phyloP scores from a whole-genome alignment of 768 basidiomycete species.

The Scleroderma bovista region DNA sequence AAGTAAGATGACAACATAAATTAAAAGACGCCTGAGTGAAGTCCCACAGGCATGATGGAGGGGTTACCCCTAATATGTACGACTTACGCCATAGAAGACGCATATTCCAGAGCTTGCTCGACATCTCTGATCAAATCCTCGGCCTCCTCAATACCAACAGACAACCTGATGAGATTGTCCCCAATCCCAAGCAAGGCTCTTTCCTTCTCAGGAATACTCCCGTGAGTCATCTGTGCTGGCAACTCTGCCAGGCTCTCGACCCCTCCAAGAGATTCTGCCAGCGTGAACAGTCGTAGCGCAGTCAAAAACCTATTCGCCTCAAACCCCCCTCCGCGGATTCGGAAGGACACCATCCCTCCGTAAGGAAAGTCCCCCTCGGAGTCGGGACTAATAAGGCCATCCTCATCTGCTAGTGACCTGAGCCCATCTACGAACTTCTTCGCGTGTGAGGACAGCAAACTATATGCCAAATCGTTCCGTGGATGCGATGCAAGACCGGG shows the following conservation, averaged over 20 bases:
- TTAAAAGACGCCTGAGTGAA: not conserved
- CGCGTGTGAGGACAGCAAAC: slow-evolving; percentile 64
- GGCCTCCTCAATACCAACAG: slow-evolving; percentile 84
- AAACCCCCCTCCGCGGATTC: slow-evolving; percentile 44
- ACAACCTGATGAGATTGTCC: slow-evolving; percentile 70
- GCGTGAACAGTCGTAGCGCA: slow-evolving; percentile 58
- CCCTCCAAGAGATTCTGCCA: slow-evolving; percentile 89
- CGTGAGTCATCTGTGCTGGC: slow-evolving; percentile 88
- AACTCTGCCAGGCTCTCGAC: slow-evolving; percentile 89
- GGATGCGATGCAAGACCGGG: slow-evolving; percentile 72
- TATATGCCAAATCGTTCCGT: slow-evolving; percentile 58
- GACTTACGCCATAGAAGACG: no score
- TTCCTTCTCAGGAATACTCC: slow-evolving; percentile 63
- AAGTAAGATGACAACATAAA: not conserved
- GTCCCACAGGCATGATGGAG: no score
- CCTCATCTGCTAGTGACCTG: slow-evolving; percentile 22
- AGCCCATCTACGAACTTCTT: slow-evolving; percentile 50
- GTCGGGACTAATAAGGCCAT: slow-evolving; percentile 12
- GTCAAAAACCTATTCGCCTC: slow-evolving; percentile 68
- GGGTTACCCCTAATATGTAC: no score
- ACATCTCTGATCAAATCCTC: slow-evolving; percentile 61
- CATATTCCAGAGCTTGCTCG: slow-evolving; percentile 23
- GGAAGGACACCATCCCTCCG: slow-evolving; percentile 84
- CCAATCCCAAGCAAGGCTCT: slow-evolving; percentile 70
- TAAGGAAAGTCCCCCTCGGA: slow-evolving; percentile 67